These are phyloP conservation scores for Capsella rubella DNA, from an alignment of 441 rosid genomes.

Conservation along the genomic window DNA sequence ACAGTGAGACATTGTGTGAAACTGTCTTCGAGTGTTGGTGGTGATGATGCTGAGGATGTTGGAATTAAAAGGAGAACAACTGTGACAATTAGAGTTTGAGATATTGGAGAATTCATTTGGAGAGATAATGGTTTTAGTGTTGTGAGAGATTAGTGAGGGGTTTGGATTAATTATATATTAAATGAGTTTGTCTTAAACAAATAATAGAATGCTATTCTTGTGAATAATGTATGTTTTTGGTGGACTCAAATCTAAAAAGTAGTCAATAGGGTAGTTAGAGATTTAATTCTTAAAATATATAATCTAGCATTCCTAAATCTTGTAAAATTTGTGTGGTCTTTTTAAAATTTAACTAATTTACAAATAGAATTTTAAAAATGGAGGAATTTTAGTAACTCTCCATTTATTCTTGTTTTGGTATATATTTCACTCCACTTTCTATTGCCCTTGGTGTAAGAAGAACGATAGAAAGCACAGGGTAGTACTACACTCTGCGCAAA, in stretches of 20 bases:
- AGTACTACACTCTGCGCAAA: too few relatives aligned
- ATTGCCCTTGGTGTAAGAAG: too few relatives aligned
- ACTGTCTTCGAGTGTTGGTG: conserved; percentile 27
- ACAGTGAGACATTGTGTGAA: conserved; percentile 46
- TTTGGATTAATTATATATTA: not conserved
- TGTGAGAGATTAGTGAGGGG: not conserved
- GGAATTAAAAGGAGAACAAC: conserved; percentile 17
- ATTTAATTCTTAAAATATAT: not conserved
- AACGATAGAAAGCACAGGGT: too few relatives aligned
- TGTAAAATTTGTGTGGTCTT: too few relatives aligned
- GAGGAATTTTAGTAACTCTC: too few relatives aligned
- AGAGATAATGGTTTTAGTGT: not conserved
- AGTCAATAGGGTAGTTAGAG: not conserved
- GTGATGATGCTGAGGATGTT: conserved; percentile 31
- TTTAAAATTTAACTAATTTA: too few relatives aligned
- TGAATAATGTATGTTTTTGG: not conserved
- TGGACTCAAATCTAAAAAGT: not conserved
- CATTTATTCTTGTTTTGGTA: too few relatives aligned
- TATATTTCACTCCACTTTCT: too few relatives aligned
- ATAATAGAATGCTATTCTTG: not conserved
- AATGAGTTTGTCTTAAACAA: not conserved
- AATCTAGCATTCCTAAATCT: too few relatives aligned
- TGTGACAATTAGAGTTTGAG: conserved; percentile 21
- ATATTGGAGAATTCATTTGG: conserved; percentile 23
- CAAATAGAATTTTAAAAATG: too few relatives aligned